Percentiles rank a stretch among this genome's conserved stretches.
Evolutionary conservation across 164 flowering plant genomes (phyloP).

Genomic region (Nelumbo lutea): DNA sequence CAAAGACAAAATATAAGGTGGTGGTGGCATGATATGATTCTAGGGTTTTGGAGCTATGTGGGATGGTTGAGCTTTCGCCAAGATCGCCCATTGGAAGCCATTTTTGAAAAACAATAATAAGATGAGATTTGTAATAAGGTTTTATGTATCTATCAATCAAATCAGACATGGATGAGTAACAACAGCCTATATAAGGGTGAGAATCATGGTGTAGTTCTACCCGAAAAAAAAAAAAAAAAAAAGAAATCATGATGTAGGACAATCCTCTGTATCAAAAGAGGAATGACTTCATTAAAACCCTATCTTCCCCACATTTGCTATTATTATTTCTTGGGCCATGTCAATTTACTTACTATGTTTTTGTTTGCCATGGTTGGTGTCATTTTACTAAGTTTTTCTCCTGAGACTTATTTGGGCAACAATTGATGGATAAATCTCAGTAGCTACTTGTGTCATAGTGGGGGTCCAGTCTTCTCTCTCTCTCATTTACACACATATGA

Average conservation of each 20-base stretch:
- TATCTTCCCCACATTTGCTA: no score
- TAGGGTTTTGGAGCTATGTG: not conserved
- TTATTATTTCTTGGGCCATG: no score
- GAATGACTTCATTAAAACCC: no score
- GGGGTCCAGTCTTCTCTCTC: not conserved
- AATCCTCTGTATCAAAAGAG: no score
- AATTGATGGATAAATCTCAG: not conserved
- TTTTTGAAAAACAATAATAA: not conserved
- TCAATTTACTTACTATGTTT: no score
- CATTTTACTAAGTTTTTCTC: conserved; percentile 10
- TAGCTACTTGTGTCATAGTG: no score
- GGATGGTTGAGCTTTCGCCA: not conserved
- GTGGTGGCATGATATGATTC: not conserved
- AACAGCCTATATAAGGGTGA: not conserved
- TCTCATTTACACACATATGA: not conserved
- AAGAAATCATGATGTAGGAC: not conserved
- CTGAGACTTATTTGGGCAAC: not conserved
- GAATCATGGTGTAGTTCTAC: not conserved
- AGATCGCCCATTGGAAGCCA: not conserved
- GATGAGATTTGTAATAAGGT: not conserved
- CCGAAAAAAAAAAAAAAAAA: no score
- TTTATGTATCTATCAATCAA: conserved; percentile 17
- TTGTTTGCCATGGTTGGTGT: conserved; percentile 11
- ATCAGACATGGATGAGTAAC: conserved; percentile 5
- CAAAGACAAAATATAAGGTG: not conserved